Evolutionary conservation across 2,329 filamentous ascomycete genomes (phyloP).

Genomic region (Lecanoromycetidae sp.): DNA sequence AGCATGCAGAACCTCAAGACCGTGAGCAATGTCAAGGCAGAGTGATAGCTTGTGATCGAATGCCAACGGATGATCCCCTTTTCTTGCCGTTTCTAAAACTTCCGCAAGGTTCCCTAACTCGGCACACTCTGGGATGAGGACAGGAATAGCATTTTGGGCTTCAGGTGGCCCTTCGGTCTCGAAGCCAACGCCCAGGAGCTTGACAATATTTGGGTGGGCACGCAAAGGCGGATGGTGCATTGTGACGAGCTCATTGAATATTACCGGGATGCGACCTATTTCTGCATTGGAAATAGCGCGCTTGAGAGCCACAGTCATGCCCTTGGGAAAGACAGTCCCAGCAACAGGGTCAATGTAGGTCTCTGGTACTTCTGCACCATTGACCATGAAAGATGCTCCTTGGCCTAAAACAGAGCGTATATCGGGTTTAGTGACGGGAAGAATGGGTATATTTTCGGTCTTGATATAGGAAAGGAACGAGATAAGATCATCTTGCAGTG

Average conservation of each 20-base stretch:
- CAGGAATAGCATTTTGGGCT: constrained; percentile 16
- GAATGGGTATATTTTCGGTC: constrained; percentile 16
- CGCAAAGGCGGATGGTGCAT: constrained; percentile 17
- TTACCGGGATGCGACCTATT: constrained; percentile 13
- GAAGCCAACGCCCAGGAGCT: constrained; percentile 17
- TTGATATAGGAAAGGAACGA: constrained; percentile 19
- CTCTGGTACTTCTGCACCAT: constrained; percentile 17
- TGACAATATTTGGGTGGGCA: constrained; percentile 18
- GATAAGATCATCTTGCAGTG: constrained; percentile 15
- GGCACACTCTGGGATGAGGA: constrained; percentile 17
- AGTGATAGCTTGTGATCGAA: constrained; percentile 18
- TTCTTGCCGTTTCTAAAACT: constrained; percentile 16
- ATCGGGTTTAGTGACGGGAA: constrained; percentile 17
- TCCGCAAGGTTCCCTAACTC: constrained; percentile 18
- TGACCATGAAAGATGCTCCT: constrained; percentile 18
- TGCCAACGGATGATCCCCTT: constrained; percentile 14
- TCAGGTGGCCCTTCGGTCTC: constrained; percentile 15
- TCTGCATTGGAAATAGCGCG: constrained; percentile 12
- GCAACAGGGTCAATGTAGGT: constrained; percentile 15
- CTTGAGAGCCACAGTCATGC: constrained; percentile 16
- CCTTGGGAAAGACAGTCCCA: constrained; percentile 12
- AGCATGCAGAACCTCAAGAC: constrained; percentile 22
- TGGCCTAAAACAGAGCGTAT: constrained; percentile 17
- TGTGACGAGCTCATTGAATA: constrained; percentile 18
- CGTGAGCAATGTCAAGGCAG: constrained; percentile 22